These are phyloP conservation scores for Phytophthora pisi DNA, from an alignment of 352 stramenopile species.

Conservation along the genomic window DNA sequence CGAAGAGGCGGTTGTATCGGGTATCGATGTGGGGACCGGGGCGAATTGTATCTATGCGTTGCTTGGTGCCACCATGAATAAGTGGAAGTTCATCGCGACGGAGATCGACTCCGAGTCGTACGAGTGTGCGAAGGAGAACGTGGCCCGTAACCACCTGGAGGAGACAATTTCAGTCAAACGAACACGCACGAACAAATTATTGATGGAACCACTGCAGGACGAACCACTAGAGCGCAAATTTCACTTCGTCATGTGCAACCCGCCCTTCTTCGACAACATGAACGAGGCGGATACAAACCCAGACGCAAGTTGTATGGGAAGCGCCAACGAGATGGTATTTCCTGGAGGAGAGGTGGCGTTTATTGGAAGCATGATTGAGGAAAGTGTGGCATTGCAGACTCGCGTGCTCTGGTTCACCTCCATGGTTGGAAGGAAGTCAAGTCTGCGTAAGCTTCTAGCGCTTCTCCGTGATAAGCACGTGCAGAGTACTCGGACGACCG, in stretches of 20 bases:
- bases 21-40: slow-evolving; percentile 96
- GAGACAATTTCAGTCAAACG: slow-evolving; percentile 59
- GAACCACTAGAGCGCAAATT: slow-evolving; percentile 41
- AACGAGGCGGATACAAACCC: slow-evolving; percentile 82
- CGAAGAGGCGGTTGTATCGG: slow-evolving; percentile 43
- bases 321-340: slow-evolving; percentile 82
- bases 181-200: slow-evolving; percentile 46
- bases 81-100: slow-evolving; percentile 93
- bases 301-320: slow-evolving; percentile 74
- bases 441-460: slow-evolving; percentile 88
- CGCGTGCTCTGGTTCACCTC: slow-evolving; percentile 94
- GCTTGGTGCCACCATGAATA: slow-evolving; percentile 85
- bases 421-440: slow-evolving; percentile 94
- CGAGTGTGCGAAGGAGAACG: slow-evolving; percentile 84
- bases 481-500: slow-evolving; percentile 86
- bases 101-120: slow-evolving; percentile 93
- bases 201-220: slow-evolving; percentile 54
- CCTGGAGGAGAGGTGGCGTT: slow-evolving; percentile 95
- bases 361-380: slow-evolving; percentile 91
- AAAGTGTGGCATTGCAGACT: slow-evolving; percentile 84
- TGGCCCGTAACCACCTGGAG: slow-evolving; percentile 87
- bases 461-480: slow-evolving; percentile 73
- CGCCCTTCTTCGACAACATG: slow-evolving; percentile 94
- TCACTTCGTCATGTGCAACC: slow-evolving; percentile 97
- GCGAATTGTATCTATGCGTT: slow-evolving; percentile 96